Percentiles rank a stretch among this genome's conserved stretches.
Evolutionary conservation across 257 asterid species (phyloP).

Genomic region (Nicotiana noctiflora): DNA sequence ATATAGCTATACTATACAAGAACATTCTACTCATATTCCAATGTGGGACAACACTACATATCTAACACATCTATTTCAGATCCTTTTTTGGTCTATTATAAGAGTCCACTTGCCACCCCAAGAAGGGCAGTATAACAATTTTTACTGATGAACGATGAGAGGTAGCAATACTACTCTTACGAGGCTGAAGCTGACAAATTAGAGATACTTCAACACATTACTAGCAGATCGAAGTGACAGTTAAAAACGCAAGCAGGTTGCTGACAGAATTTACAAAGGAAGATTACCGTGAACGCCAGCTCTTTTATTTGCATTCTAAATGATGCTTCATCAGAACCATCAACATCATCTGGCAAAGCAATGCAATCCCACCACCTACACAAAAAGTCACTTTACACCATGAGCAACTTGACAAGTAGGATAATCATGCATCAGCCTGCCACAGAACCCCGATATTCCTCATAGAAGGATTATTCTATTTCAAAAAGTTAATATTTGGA

Average conservation of each 20-base stretch:
- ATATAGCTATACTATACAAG: no score
- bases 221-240: not conserved
- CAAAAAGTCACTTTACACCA: not conserved
- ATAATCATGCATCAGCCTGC: not conserved
- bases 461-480: not conserved
- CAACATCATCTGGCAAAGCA: constrained; percentile 82
- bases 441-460: not conserved
- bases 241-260: not conserved
- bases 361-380: constrained; percentile 95
- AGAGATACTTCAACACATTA: constrained; percentile 2
- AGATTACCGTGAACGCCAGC: constrained; percentile 74
- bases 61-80: no score
- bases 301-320: constrained; percentile 74
- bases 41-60: no score
- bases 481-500: not conserved
- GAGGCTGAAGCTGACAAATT: not conserved
- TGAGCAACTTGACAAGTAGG: constrained; percentile 10
- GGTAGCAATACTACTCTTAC: not conserved
- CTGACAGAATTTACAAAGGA: not conserved
- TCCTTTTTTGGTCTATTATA: not conserved
- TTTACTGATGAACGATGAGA: not conserved
- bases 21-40: no score
- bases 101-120: not conserved
- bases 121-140: not conserved
- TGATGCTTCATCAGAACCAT: constrained; percentile 45